A percentile compares a stretch with the other conserved stretches of the same genome.
These are phyloP conservation scores for Malus orientalis DNA, from an alignment of 306 rosid genomes.

Conservation along the genomic window DNA sequence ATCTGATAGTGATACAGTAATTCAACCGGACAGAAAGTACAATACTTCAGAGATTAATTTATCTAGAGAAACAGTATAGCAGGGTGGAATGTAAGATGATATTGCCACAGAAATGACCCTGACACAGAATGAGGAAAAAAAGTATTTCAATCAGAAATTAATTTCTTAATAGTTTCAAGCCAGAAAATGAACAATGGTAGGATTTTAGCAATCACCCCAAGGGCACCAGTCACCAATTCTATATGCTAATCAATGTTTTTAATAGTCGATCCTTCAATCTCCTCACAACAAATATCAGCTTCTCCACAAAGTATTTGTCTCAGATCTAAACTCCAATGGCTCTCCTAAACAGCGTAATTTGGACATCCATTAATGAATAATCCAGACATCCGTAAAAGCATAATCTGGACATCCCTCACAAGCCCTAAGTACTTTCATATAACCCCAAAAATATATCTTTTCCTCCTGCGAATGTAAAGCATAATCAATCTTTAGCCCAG, in stretches of 20 bases:
- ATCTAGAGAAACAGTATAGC: conserved; percentile 12
- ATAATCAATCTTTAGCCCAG: not conserved
- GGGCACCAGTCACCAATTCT: not conserved
- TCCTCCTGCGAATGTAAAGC: not conserved
- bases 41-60: conserved; percentile 1
- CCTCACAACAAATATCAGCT: not conserved
- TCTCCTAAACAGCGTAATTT: not conserved
- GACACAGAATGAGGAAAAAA: not conserved
- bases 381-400: not conserved
- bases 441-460: not conserved
- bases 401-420: not conserved
- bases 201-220: not conserved
- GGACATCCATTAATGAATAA: not conserved
- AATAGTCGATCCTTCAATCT: not conserved
- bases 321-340: not conserved
- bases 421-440: not conserved
- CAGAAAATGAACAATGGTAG: not conserved
- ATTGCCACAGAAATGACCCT: not conserved
- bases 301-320: not conserved
- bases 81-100: not conserved
- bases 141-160: not conserved
- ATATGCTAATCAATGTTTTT: not conserved
- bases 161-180: not conserved
- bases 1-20: conserved; percentile 42
- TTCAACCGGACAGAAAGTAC: conserved; percentile 10